phyloP scores from a whole-genome alignment of 768 basidiomycete species.

The Russula lepida region DNA sequence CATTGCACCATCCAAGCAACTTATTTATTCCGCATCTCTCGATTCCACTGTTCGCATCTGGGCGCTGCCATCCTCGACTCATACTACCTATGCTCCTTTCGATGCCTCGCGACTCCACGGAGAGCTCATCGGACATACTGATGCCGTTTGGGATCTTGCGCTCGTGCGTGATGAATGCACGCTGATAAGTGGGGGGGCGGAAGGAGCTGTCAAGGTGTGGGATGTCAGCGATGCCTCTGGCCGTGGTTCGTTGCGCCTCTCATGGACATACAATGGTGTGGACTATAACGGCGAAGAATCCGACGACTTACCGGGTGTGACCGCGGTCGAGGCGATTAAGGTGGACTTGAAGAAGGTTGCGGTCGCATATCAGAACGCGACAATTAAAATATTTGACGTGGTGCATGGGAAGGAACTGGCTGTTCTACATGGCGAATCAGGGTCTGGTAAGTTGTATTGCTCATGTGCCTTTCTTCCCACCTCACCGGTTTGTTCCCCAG shows the following conservation, averaged over 20 bases:
- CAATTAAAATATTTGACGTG: slow-evolving; percentile 88
- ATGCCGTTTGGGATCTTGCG: slow-evolving; percentile 94
- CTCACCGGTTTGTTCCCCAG: slow-evolving; percentile 32
- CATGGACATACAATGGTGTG: slow-evolving; percentile 74
- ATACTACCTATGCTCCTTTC: slow-evolving; percentile 88
- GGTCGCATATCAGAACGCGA: slow-evolving; percentile 82
- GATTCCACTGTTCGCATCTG: slow-evolving; percentile 92
- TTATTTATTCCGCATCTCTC: slow-evolving; percentile 85
- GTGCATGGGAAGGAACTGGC: slow-evolving; percentile 73
- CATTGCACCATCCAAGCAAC: slow-evolving; percentile 63
- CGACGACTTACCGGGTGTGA: slow-evolving; percentile 55
- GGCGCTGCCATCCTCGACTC: slow-evolving; percentile 65
- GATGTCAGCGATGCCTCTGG: slow-evolving; percentile 65
- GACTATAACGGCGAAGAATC: slow-evolving; percentile 38
- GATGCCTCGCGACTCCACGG: slow-evolving; percentile 71
- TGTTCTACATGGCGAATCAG: slow-evolving; percentile 34
- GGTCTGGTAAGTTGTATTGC: slow-evolving; percentile 9
- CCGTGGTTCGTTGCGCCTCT: slow-evolving; percentile 51
- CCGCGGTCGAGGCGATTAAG: slow-evolving; percentile 76
- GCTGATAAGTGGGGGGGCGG: slow-evolving; percentile 84
- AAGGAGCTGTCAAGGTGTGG: slow-evolving; percentile 92
- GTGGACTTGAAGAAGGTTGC: slow-evolving; percentile 79
- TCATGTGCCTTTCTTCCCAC: background rate
- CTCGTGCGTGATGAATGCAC: slow-evolving; percentile 76
- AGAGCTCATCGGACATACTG: slow-evolving; percentile 85